phyloP scores from a whole-genome alignment of 2,329 filamentous ascomycete genomes.

The Fusarium sp. region DNA sequence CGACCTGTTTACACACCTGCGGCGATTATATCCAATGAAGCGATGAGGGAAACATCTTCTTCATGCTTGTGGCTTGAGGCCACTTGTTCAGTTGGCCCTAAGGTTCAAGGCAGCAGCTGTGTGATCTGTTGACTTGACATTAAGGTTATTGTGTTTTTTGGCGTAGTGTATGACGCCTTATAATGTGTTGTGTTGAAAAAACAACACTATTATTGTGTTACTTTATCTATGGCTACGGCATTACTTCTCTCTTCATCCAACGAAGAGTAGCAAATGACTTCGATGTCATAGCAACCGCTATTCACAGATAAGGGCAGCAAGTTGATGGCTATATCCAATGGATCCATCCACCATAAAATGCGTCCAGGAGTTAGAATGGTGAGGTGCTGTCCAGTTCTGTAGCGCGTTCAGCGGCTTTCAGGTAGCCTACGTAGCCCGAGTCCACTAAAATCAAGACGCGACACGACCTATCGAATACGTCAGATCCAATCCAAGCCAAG shows the following conservation, averaged over 20 bases:
- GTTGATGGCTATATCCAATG: not conserved
- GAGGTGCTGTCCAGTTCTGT: not conserved
- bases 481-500: not conserved
- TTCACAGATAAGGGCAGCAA: not conserved
- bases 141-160: too few species aligned
- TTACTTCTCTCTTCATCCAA: too few species aligned
- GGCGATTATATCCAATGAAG: not conserved
- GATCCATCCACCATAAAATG: not conserved
- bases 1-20: too few species aligned
- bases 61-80: too few species aligned
- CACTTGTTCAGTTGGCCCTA: too few species aligned
- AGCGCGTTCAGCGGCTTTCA: not conserved
- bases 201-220: too few species aligned
- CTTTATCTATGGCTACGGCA: too few species aligned
- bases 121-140: too few species aligned
- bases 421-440: not conserved
- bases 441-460: conserved; percentile 23
- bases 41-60: too few species aligned
- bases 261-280: not conserved
- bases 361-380: not conserved
- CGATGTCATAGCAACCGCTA: not conserved
- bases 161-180: too few species aligned
- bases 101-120: too few species aligned
- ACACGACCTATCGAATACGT: conserved; percentile 26
- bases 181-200: too few species aligned